These are phyloP conservation scores for Haematococcus lacustris DNA, from an alignment of 139 green algal species.

Conservation along the genomic window DNA sequence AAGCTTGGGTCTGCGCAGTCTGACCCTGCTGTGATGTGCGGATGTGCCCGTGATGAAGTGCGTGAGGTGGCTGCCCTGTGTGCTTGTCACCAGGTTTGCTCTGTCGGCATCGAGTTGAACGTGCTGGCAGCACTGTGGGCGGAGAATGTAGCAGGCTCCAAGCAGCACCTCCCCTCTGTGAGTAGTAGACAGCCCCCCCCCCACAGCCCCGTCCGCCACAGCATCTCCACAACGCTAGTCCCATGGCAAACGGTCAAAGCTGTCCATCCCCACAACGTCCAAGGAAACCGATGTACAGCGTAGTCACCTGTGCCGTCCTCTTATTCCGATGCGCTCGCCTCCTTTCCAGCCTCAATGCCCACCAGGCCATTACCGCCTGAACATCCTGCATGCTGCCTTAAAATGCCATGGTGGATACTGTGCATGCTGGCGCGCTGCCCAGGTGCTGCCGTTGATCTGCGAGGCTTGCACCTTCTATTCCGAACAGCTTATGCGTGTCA, in stretches of 20 bases:
- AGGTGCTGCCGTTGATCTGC: slow-evolving; percentile 6
- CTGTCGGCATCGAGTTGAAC: slow-evolving; percentile 10
- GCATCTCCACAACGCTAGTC: too few species aligned
- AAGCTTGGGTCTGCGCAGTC: slow-evolving; percentile 7
- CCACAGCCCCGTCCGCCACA: too few species aligned
- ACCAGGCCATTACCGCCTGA: background rate
- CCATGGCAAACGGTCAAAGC: background rate
- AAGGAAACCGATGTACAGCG: background rate
- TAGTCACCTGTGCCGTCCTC: background rate
- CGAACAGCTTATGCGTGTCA: slow-evolving; percentile 20
- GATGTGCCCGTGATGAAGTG: background rate
- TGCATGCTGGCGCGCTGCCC: slow-evolving; percentile 18
- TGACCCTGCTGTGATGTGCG: background rate
- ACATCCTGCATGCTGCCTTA: background rate
- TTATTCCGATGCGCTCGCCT: background rate
- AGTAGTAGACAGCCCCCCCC: background rate
- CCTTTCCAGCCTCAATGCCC: background rate
- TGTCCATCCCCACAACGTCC: background rate
- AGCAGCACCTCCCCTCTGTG: background rate
- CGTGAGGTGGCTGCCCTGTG: too few species aligned
- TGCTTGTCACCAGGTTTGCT: too few species aligned
- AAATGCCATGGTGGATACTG: background rate
- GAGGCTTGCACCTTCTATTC: slow-evolving; percentile 22
- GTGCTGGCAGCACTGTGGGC: slow-evolving; percentile 8
- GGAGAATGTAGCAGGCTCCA: background rate